These are phyloP conservation scores for Circinella umbellata DNA, from an alignment of 371 early-diverging fungal species.

Conservation along the genomic window DNA sequence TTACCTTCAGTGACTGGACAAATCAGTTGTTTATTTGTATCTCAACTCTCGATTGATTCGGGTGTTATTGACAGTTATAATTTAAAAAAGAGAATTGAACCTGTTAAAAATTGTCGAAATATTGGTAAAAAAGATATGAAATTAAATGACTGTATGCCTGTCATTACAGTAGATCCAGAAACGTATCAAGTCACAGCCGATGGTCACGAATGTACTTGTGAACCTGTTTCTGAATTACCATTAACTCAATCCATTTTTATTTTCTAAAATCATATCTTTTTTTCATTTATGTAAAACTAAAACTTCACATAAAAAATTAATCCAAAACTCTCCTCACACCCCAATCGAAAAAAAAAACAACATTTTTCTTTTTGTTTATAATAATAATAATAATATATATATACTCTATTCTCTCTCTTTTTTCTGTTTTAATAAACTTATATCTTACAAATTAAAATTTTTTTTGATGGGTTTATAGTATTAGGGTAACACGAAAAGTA, in stretches of 20 bases:
- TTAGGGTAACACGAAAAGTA: too few relatives aligned
- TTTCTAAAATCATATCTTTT: too few relatives aligned
- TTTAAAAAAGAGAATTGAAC: conserved; percentile 69
- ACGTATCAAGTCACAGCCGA: conserved; percentile 86
- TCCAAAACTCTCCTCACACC: too few relatives aligned
- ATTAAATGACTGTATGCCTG: conserved; percentile 77
- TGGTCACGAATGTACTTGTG: conserved; percentile 71
- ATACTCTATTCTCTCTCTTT: too few relatives aligned
- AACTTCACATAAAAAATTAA: too few relatives aligned
- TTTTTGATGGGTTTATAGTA: too few relatives aligned
- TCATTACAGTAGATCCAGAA: conserved; percentile 87
- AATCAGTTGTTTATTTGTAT: conserved; percentile 80
- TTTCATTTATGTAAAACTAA: too few relatives aligned
- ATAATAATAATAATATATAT: too few relatives aligned
- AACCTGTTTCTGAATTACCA: conserved; percentile 74
- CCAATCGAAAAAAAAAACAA: too few relatives aligned
- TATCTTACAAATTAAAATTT: too few relatives aligned
- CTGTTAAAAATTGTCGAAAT: conserved; percentile 77
- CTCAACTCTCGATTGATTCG: conserved; percentile 71
- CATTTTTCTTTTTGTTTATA: too few relatives aligned
- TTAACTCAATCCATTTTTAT: conserved; percentile 77
- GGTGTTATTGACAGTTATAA: conserved; percentile 58
- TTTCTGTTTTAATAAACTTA: too few relatives aligned
- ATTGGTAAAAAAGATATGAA: conserved; percentile 88
- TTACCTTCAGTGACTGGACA: conserved; percentile 58